Conservation (phyloP, 805 yeast species). For the Metschnikowia continentalis region DNA sequence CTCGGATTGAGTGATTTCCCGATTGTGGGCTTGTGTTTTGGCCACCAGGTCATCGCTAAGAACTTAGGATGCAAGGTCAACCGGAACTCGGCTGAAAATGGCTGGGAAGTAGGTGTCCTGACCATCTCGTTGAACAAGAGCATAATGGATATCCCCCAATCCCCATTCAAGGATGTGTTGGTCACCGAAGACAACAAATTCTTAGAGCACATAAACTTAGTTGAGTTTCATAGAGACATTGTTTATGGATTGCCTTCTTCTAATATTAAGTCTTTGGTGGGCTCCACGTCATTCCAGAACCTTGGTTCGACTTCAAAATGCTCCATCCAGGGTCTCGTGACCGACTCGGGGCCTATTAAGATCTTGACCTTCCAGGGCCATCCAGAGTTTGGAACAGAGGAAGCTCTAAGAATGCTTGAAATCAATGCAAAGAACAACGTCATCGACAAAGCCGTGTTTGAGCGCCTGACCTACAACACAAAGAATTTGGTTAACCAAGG, state of each 20-base stretch:
- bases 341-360: slow-evolving; percentile 39
- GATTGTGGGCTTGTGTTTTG: slow-evolving; percentile 75
- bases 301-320: slow-evolving; percentile 58
- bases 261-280: slow-evolving; percentile 14
- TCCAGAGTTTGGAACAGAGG: slow-evolving; percentile 63
- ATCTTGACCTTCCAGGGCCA: slow-evolving; percentile 82
- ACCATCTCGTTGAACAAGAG: slow-evolving; percentile 45
- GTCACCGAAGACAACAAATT: slow-evolving; percentile 50
- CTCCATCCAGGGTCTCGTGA: slow-evolving; percentile 59
- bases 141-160: slow-evolving; percentile 23
- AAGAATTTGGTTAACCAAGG: slow-evolving; percentile 39
- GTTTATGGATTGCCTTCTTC: slow-evolving; percentile 38
- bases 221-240: slow-evolving; percentile 38
- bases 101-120: slow-evolving; percentile 71
- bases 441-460: slow-evolving; percentile 25
- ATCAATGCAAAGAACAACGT: slow-evolving; percentile 14
- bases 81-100: slow-evolving; percentile 45
- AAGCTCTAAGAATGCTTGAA: slow-evolving; percentile 24
- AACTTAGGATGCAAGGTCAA: slow-evolving; percentile 60
- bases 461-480: slow-evolving; percentile 28
- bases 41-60: slow-evolving; percentile 75
- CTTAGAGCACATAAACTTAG: slow-evolving; percentile 38
- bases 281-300: slow-evolving; percentile 25
- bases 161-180: slow-evolving; percentile 27
- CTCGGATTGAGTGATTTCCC: slow-evolving; percentile 33